A percentile compares a stretch with the other conserved stretches of the same genome.
phyloP scores from a whole-genome alignment of 805 yeast species.

The Sugiyamaella marilandica region DNA sequence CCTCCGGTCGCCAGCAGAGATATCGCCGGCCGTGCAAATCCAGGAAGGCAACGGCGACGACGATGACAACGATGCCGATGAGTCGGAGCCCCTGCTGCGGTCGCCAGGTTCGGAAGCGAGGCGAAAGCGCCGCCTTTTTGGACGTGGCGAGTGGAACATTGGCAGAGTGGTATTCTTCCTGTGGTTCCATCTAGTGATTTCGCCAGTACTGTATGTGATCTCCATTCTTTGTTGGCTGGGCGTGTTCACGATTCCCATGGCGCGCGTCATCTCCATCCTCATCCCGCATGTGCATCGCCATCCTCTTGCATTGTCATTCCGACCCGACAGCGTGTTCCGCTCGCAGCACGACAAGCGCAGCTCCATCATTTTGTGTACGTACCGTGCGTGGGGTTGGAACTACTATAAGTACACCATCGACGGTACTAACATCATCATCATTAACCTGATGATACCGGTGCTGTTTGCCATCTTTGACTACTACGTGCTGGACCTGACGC shows the following conservation, averaged over 20 bases:
- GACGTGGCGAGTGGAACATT: conserved; percentile 86
- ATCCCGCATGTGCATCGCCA: conserved; percentile 79
- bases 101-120: conserved; percentile 3
- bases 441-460: conserved; percentile 77
- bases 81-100: conserved; percentile 7
- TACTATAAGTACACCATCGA: conserved; percentile 95
- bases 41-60: not conserved
- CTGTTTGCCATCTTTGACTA: conserved; percentile 77
- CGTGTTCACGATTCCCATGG: conserved; percentile 91
- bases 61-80: conserved; percentile 9
- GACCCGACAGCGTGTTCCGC: conserved; percentile 38
- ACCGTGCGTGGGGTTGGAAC: conserved; percentile 85
- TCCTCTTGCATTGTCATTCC: conserved; percentile 82
- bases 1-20: not conserved
- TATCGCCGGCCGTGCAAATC: not conserved
- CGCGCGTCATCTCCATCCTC: conserved; percentile 65
- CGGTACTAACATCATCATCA: conserved; percentile 89
- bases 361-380: conserved; percentile 73
- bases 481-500: conserved; percentile 51
- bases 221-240: conserved; percentile 68
- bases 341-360: conserved; percentile 39
- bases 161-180: conserved; percentile 76
- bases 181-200: conserved; percentile 61
- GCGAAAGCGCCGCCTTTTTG: conserved; percentile 56
- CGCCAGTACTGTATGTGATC: conserved; percentile 58